A percentile compares a stretch with the other conserved stretches of the same genome.
Evolutionary conservation across 2,329 filamentous ascomycete species (phyloP).

Genomic region (Xylariaceae sp.): DNA sequence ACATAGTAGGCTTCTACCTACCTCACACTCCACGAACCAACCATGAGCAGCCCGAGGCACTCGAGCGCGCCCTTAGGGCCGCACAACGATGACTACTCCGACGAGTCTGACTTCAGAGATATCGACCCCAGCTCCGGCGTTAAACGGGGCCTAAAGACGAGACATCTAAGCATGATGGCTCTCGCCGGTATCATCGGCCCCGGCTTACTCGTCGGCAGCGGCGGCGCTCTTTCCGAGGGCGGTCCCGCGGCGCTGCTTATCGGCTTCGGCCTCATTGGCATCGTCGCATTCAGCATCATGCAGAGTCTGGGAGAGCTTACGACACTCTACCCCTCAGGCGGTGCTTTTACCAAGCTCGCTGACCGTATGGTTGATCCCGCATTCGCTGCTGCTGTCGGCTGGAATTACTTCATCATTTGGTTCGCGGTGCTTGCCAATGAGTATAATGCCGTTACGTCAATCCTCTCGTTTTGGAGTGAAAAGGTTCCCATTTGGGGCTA

Average conservation of each 20-base stretch:
- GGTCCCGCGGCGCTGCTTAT: slow-evolving; percentile 72
- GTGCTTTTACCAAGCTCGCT: slow-evolving; percentile 68
- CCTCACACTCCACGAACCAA: not conserved
- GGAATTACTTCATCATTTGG: slow-evolving; percentile 67
- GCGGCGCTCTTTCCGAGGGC: slow-evolving; percentile 64
- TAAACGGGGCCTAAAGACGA: slow-evolving; percentile 65
- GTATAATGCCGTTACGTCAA: slow-evolving; percentile 67
- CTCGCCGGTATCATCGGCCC: slow-evolving; percentile 64
- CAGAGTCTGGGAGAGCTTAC: slow-evolving; percentile 74
- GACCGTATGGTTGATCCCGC: slow-evolving; percentile 70
- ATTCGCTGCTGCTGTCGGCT: slow-evolving; percentile 66
- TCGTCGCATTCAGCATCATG: slow-evolving; percentile 65
- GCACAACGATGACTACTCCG: slow-evolving; percentile 13
- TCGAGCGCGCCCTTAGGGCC: slow-evolving; percentile 7
- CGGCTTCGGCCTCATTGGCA: slow-evolving; percentile 68
- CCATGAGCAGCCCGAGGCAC: slow-evolving; percentile 12
- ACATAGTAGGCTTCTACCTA: too few relatives aligned
- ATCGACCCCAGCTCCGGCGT: slow-evolving; percentile 64
- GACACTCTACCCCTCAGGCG: slow-evolving; percentile 68
- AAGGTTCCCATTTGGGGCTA: slow-evolving; percentile 62
- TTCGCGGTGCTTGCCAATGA: slow-evolving; percentile 62
- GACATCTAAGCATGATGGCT: slow-evolving; percentile 64
- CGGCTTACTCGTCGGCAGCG: slow-evolving; percentile 69
- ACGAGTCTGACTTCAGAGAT: slow-evolving; percentile 36
- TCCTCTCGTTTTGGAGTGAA: slow-evolving; percentile 65